Percentiles rank a stretch among this genome's conserved stretches.
These are phyloP conservation scores for Neoboletus subvelutipes DNA, from an alignment of 768 basidiomycete species.

Conservation along the genomic window DNA sequence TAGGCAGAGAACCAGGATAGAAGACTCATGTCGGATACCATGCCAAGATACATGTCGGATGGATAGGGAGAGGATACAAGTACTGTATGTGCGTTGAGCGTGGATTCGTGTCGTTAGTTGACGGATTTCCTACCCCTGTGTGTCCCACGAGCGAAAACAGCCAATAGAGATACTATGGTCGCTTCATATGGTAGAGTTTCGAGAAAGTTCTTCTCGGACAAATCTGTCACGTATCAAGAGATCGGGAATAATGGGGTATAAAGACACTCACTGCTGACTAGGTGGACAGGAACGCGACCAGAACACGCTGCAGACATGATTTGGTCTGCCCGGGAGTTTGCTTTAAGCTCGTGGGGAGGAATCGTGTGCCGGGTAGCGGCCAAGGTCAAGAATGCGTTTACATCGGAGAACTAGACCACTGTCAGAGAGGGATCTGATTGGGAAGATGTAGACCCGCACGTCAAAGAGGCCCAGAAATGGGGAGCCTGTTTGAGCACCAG, in stretches of 20 bases:
- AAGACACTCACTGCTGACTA: slow-evolving; percentile 68
- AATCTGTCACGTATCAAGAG: slow-evolving; percentile 44
- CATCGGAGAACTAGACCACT: slow-evolving; percentile 65
- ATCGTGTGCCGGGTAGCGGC: slow-evolving; percentile 78
- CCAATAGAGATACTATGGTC: slow-evolving; percentile 59
- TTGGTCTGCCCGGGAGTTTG: slow-evolving; percentile 58
- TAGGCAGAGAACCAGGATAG: slow-evolving; percentile 66
- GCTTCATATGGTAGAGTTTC: slow-evolving; percentile 62
- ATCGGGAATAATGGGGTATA: neutral
- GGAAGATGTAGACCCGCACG: slow-evolving; percentile 41
- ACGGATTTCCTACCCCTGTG: slow-evolving; percentile 56
- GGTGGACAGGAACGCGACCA: slow-evolving; percentile 69
- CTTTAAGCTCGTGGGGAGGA: slow-evolving; percentile 55
- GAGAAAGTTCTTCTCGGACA: slow-evolving; percentile 84
- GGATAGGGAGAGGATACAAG: slow-evolving; percentile 52
- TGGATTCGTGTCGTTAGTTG: neutral
- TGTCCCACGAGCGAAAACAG: slow-evolving; percentile 65
- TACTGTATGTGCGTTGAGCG: slow-evolving; percentile 36
- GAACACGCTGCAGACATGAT: slow-evolving; percentile 74
- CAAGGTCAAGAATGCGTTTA: slow-evolving; percentile 83
- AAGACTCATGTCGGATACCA: slow-evolving; percentile 74
- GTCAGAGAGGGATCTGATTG: slow-evolving; percentile 7
- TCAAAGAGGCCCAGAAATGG: slow-evolving; percentile 68
- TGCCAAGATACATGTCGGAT: slow-evolving; percentile 54
- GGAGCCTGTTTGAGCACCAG: slow-evolving; percentile 17